Conservation (phyloP, 257 asterid genomes). For the Penstemon newberryi region DNA sequence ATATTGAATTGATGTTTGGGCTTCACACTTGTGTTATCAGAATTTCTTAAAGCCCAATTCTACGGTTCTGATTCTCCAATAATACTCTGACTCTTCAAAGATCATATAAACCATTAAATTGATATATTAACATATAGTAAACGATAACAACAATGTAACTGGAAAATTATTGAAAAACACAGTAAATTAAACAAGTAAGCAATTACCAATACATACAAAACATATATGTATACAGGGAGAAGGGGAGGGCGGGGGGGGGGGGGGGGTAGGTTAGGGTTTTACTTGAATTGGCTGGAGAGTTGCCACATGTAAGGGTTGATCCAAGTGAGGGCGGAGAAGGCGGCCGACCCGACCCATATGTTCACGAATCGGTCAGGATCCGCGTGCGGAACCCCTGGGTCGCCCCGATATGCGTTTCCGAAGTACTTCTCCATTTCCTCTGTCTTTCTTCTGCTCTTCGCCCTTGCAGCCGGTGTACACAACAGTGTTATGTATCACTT, state of each 20-base stretch:
- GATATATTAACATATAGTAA: not conserved
- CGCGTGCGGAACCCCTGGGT: slow-evolving; percentile 90
- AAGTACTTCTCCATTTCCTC: slow-evolving; percentile 85
- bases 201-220: not conserved
- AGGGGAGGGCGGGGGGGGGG: not conserved
- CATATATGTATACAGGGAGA: not conserved
- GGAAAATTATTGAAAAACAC: not conserved
- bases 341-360: slow-evolving; percentile 73
- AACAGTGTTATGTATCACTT: not conserved
- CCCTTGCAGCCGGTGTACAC: not conserved
- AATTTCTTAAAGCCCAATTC: not conserved
- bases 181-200: not conserved
- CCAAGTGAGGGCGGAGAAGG: slow-evolving; percentile 79
- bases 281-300: slow-evolving; percentile 77
- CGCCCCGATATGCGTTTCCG: slow-evolving; percentile 91
- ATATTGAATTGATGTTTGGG: too few relatives aligned
- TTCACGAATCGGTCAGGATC: slow-evolving; percentile 59
- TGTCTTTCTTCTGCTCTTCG: slow-evolving; percentile 7
- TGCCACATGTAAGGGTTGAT: slow-evolving; percentile 84
- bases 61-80: not conserved
- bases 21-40: too few relatives aligned
- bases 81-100: too few relatives aligned
- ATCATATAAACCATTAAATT: not conserved
- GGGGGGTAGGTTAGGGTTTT: slow-evolving; percentile 9
- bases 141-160: not conserved